Percentiles rank a stretch among this genome's conserved stretches.
phyloP scores from a whole-genome alignment of 192 early-diverging fungal species.

The Entophlyctis luteolus region DNA sequence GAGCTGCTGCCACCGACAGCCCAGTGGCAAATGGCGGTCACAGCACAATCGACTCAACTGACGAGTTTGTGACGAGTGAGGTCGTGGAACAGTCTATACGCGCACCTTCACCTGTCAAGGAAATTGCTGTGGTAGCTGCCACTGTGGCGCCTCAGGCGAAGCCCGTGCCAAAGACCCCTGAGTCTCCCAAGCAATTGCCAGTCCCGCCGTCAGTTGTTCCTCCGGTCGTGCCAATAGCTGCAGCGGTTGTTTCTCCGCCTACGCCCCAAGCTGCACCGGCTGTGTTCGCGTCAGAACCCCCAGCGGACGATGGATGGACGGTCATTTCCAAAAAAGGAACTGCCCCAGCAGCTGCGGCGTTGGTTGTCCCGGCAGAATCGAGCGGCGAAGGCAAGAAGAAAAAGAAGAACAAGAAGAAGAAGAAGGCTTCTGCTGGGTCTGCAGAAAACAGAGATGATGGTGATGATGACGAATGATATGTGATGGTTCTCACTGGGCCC shows the following conservation, averaged over 20 bases:
- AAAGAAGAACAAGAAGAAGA: slow-evolving; percentile 50
- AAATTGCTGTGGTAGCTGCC: not conserved
- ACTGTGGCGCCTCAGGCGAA: not conserved
- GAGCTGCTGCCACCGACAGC: not conserved
- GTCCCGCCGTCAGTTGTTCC: not conserved
- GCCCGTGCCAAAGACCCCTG: slow-evolving; percentile 1
- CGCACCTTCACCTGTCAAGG: slow-evolving; percentile 5
- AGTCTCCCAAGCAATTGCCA: slow-evolving; percentile 5
- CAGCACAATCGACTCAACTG: too few species aligned
- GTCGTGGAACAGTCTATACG: not conserved
- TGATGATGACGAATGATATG: slow-evolving; percentile 7
- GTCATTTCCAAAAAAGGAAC: slow-evolving; percentile 33
- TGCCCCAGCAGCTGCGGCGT: not conserved
- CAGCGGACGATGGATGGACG: slow-evolving; percentile 36
- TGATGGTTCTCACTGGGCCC: too few species aligned
- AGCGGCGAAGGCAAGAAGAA: slow-evolving; percentile 26
- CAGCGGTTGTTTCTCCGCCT: not conserved
- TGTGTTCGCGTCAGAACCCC: not conserved
- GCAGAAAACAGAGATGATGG: slow-evolving; percentile 15
- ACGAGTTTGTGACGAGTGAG: not conserved
- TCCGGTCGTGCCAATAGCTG: not conserved
- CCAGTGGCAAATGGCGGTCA: not conserved
- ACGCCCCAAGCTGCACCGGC: not conserved
- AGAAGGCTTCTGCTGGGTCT: slow-evolving; percentile 17
- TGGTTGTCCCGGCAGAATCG: not conserved